Evolutionary conservation across 1,284 basidiomycete species (phyloP), one percentile per base, ranked within the genome.

Genomic region (Ustilago cynodontis): DNA sequence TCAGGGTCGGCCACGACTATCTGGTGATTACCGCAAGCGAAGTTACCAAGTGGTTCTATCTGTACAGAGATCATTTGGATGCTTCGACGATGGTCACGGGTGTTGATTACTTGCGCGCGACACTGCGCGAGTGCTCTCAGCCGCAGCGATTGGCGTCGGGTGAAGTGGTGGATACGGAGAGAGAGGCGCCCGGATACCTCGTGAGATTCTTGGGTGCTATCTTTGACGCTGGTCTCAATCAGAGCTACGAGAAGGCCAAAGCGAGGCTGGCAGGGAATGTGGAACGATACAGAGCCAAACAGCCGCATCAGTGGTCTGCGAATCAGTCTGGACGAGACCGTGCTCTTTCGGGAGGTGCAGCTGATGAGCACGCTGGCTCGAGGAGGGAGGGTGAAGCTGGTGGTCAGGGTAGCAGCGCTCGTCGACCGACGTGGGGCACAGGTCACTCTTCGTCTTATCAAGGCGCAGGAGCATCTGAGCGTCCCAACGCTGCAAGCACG

Each of bases 171-270:
- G 61, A 73, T n/a, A 73, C 67, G 54, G 75, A 77, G 37, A 29
- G 75, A 31, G 75, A 77, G 35, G 75, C 75, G 8, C 75, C 75
- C 2, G 75, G 75, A 3, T 77, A 77, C 43, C 56, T 77, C 24
- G 70, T 71, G 9, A 52, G 75, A 0, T 77, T 73, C 41, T 24
- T 77, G 29, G 71, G 58, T 0, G 75, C 75, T 0, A 60, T 73
- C 26, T 59, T 77, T 9, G 66, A 77, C 28, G 71, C 66, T 0
- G 75, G 75, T 7, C 26, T 77, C n/a, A 67, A 65, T 31, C 54
- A 56, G n/a, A 72, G 66, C n/a, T 56, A 71, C 14, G 66, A 73
- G n/a, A 55, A 51, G 54, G 64, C 70, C 5, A 63, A 69, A 33
- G 26, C 39, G 13, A 18, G 31, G 2, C 24, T 68, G 54, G 49